A percentile compares a stretch with the other conserved stretches of the same genome.
Evolutionary conservation across 441 rosid genomes (phyloP).

Genomic region (Omphalea diandra): DNA sequence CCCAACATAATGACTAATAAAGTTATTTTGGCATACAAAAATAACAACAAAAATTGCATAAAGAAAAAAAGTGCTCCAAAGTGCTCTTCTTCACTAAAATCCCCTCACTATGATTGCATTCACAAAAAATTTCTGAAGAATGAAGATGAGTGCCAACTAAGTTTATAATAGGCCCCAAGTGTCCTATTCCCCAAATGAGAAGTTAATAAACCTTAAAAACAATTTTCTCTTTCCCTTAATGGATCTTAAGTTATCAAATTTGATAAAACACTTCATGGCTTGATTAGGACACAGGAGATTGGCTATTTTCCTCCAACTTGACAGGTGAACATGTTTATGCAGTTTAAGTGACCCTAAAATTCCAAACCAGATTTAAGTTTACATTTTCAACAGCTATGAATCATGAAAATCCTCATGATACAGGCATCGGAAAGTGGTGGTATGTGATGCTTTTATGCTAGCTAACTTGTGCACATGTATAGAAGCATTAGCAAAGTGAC

Average conservation of each 20-base stretch:
- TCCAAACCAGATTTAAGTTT: neutral
- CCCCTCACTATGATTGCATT: constrained; percentile 6
- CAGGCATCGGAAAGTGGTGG: no score
- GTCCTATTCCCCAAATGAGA: neutral
- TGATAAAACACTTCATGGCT: no score
- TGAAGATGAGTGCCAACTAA: neutral
- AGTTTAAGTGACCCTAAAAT: neutral
- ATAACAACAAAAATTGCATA: constrained; percentile 1
- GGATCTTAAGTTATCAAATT: neutral
- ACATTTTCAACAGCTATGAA: no score
- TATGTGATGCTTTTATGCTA: no score
- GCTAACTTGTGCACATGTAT: no score
- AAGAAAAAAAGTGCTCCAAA: neutral
- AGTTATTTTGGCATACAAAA: constrained; percentile 7
- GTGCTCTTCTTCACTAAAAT: neutral
- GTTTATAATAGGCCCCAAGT: neutral
- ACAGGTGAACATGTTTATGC: neutral
- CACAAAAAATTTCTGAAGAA: constrained; percentile 3
- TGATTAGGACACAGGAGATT: no score
- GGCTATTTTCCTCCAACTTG: no score
- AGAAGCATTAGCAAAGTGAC: no score
- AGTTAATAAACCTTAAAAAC: neutral
- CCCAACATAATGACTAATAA: neutral
- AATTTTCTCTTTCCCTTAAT: neutral
- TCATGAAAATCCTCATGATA: no score